Percentiles rank a stretch among this genome's conserved stretches.
Evolutionary conservation across 768 basidiomycete species (phyloP).

Genomic region (Calocera viscosa): DNA sequence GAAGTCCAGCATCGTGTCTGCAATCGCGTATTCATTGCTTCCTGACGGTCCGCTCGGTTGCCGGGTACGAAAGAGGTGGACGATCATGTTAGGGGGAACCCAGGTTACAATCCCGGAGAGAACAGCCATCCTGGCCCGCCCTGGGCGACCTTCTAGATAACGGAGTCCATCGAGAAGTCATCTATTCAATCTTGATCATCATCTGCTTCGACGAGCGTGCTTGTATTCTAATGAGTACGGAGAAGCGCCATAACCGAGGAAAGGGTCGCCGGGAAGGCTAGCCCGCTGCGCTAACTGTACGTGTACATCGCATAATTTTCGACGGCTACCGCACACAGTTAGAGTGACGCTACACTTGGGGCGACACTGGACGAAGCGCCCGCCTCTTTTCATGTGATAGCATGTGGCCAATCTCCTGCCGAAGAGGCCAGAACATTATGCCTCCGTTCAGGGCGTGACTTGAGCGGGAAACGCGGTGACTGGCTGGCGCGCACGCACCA

Average conservation of each 20-base stretch:
- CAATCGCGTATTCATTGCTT: not conserved
- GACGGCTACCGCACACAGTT: not conserved
- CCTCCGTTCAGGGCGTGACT: constrained; percentile 4
- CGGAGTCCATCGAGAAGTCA: not conserved
- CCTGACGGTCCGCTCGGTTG: not conserved
- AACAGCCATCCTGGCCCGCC: not conserved
- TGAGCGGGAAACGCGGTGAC: not conserved
- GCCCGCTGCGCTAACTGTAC: not conserved
- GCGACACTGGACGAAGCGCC: too few relatives aligned
- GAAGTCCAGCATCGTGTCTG: not conserved
- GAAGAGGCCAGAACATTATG: not conserved
- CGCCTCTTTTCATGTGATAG: not conserved
- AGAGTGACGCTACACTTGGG: not conserved
- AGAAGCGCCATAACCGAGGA: not conserved
- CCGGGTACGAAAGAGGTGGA: not conserved
- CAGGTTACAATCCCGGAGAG: not conserved
- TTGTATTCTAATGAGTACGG: not conserved
- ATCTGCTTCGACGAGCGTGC: not conserved
- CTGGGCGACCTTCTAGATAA: not conserved
- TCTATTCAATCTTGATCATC: not conserved
- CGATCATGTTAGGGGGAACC: not conserved
- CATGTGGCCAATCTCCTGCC: too few relatives aligned
- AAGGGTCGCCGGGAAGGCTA: not conserved
- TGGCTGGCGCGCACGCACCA: not conserved
- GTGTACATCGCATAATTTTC: not conserved